These are phyloP conservation scores for Zanthoxylum bungeanum DNA, from an alignment of 345 rosid species.

Conservation along the genomic window DNA sequence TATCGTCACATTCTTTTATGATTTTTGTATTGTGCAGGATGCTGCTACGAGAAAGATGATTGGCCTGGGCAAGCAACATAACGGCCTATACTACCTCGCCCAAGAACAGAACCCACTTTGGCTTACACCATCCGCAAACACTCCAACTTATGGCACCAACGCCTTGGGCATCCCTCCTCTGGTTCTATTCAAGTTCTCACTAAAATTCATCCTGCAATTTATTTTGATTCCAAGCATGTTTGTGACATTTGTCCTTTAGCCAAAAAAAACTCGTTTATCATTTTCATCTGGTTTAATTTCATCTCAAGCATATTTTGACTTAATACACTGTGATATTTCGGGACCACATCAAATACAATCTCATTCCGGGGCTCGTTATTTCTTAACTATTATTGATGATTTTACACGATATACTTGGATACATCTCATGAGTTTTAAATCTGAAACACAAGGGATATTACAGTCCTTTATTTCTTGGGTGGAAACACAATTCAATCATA, in stretches of 20 bases:
- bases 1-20: neutral
- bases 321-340: conserved; percentile 8
- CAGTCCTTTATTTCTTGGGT: conserved; percentile 9
- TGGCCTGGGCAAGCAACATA: conserved; percentile 3
- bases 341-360: neutral
- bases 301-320: neutral
- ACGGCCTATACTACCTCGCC: neutral
- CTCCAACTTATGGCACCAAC: neutral
- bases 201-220: neutral
- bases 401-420: too few relatives aligned
- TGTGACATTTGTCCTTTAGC: conserved; percentile 6
- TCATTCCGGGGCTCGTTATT: too few relatives aligned
- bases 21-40: conserved; percentile 6
- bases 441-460: too few relatives aligned
- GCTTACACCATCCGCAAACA: neutral
- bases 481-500: neutral
- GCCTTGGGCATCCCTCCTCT: neutral
- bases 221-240: neutral
- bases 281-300: neutral
- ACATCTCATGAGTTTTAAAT: too few relatives aligned
- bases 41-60: conserved; percentile 1
- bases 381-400: too few relatives aligned
- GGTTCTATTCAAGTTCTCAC: neutral
- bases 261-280: neutral
- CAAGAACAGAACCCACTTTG: too few relatives aligned